Evolutionary conservation across 495 filamentous ascomycete species (phyloP).

Genomic region (Wilcoxina mikolae): DNA sequence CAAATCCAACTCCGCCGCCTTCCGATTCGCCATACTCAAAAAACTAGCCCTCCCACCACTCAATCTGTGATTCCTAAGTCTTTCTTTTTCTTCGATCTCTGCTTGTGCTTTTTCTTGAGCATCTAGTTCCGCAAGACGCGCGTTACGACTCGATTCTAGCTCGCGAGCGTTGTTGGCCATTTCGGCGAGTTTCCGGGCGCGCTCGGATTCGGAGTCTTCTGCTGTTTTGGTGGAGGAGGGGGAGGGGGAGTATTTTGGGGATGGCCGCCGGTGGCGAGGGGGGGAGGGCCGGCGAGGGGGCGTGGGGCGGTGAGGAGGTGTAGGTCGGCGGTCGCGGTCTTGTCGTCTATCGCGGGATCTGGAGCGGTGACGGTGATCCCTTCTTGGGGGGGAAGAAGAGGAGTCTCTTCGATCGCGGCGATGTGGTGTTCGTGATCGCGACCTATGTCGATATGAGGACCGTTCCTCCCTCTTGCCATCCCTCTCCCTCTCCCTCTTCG

Average conservation of each 20-base stretch:
- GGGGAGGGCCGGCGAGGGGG: neutral
- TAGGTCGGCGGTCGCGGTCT: neutral
- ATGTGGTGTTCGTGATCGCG: neutral
- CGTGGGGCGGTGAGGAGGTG: too few relatives aligned
- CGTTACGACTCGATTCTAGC: constrained; percentile 47
- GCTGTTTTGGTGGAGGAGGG: neutral
- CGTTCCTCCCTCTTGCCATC: constrained; percentile 31
- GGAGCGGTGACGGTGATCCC: constrained; percentile 6
- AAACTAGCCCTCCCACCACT: constrained; percentile 53
- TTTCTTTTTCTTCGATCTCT: neutral
- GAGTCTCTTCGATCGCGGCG: constrained; percentile 8
- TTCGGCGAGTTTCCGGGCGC: constrained; percentile 49
- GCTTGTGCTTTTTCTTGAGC: neutral
- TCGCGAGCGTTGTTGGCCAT: constrained; percentile 79
- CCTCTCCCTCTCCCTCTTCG: constrained; percentile 24
- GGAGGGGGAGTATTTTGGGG: neutral
- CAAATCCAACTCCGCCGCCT: constrained; percentile 43
- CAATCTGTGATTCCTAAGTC: neutral
- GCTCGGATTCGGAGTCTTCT: constrained; percentile 37
- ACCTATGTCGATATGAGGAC: constrained; percentile 14
- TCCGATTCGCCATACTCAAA: constrained; percentile 42
- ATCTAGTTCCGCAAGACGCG: neutral
- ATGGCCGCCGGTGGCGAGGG: neutral
- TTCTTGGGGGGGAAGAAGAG: too few relatives aligned
- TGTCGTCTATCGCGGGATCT: neutral